phyloP scores from a whole-genome alignment of 345 rosid species.

The Pelargonium nanum region DNA sequence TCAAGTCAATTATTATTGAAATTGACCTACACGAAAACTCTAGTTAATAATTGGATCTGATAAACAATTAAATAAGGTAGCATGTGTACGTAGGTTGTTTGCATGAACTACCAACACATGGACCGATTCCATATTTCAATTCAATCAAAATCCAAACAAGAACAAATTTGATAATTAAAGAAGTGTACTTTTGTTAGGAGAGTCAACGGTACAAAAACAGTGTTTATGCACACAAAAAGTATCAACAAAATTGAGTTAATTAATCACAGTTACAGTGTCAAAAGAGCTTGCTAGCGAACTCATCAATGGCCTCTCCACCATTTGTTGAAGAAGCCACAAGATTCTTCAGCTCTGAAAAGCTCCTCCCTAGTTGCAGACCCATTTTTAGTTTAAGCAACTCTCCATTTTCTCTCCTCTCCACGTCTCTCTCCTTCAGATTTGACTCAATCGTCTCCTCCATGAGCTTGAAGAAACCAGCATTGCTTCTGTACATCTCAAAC shows the following conservation, averaged over 20 bases:
- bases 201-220: too few species aligned
- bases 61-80: too few species aligned
- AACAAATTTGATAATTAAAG: too few species aligned
- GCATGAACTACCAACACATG: too few species aligned
- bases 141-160: too few species aligned
- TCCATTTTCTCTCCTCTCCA: slow-evolving; percentile 34
- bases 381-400: slow-evolving; percentile 25
- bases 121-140: too few species aligned
- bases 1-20: too few species aligned
- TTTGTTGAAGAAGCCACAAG: slow-evolving; percentile 15
- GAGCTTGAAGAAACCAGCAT: slow-evolving; percentile 37
- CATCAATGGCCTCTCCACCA: slow-evolving; percentile 14
- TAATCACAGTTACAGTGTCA: slow-evolving; percentile 3
- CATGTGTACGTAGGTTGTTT: too few species aligned
- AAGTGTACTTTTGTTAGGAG: too few species aligned
- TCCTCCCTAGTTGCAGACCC: slow-evolving; percentile 41
- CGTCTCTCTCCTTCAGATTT: slow-evolving; percentile 20
- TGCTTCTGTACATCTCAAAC: slow-evolving; percentile 42
- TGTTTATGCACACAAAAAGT: neutral
- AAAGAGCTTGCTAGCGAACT: slow-evolving; percentile 47
- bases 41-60: too few species aligned
- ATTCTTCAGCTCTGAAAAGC: slow-evolving; percentile 30
- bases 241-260: neutral
- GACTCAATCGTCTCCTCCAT: slow-evolving; percentile 36
- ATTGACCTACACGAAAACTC: too few species aligned